Evolutionary conservation across 2,329 filamentous ascomycete species (phyloP), one percentile per base, ranked within the genome.

Genomic region (Pyrenochaeta sp.): DNA sequence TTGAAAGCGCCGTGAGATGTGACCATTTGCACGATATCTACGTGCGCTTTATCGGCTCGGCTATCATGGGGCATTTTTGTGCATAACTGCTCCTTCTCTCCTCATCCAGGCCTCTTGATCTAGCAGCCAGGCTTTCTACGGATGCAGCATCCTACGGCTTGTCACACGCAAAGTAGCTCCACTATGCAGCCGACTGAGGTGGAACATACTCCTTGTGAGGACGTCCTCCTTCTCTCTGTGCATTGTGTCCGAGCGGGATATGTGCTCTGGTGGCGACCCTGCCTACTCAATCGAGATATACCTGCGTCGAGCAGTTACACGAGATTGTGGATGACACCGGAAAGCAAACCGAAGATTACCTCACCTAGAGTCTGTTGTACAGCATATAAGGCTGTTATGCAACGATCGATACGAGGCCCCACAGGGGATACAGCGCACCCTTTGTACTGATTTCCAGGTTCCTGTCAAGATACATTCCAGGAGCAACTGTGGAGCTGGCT

Each of bases 401-500:
- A 12, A 39, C 5, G 36, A 39, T 39, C 11, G 20, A 39, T 23
- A 14, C 18, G 36, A 23, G 36, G 20, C 21, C n/a, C 21, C 20
- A 14, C 18, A 39, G 20, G 11, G 36, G 18, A 27, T 14, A 5
- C 20, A 9, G 20, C 18, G 11, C 18, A 18, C 6, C 21, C 20
- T 36, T 39, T 39, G 20, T 39, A 39, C 36, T 23, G 18, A 20
- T 4, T 4, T 23, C 17, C 20, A 23, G 36, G 36, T 20, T 10
- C 35, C 4, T 39, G 36, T 7, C 21, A 14, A 20, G 2, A 12
- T 32, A 35, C 56, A 59, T 59, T 59, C 56, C 52, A 48, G 35
- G 51, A 47, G 46, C 36, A 32, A 49, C 48, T 42, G 47, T 45
- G 2, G 27, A 41, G 21, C 29, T 31, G 36, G 37, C 50, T 40